Conservation (phyloP, 768 basidiomycete genomes). For the Suillus weaverae region DNA sequence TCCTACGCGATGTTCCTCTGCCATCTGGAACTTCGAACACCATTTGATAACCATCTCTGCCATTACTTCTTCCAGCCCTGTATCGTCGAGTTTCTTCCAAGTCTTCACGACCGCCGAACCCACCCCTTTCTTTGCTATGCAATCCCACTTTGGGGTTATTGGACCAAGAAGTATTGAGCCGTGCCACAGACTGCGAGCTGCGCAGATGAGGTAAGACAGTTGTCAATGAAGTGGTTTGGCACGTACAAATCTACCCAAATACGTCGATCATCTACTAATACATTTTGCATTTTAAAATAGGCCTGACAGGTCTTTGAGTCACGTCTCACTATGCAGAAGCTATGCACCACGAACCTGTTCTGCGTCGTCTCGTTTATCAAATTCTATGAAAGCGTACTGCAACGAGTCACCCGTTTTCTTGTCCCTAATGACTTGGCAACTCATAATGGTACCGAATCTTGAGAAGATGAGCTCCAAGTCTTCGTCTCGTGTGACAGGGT, state of each 20-base stretch:
- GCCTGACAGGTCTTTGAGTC: constrained; percentile 49
- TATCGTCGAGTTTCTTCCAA: constrained; percentile 73
- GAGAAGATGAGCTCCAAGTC: constrained; percentile 98
- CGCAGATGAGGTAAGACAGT: constrained; percentile 18
- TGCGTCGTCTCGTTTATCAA: constrained; percentile 89
- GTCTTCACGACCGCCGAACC: constrained; percentile 74
- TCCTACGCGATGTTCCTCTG: constrained; percentile 38
- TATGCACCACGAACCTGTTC: constrained; percentile 67
- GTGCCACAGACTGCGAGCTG: constrained; percentile 93
- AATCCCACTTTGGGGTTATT: constrained; percentile 66
- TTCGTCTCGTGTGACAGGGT: constrained; percentile 92
- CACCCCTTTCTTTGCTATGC: constrained; percentile 33
- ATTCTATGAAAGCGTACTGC: constrained; percentile 99
- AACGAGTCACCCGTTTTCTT: constrained; percentile 94
- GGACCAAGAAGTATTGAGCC: constrained; percentile 79
- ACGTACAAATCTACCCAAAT: constrained; percentile 99
- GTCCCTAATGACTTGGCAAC: constrained; percentile 96
- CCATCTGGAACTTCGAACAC: constrained; percentile 75
- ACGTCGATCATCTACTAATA: constrained; percentile 92
- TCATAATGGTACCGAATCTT: constrained; percentile 92
- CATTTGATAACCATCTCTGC: constrained; percentile 59
- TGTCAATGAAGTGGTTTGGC: constrained; percentile 2
- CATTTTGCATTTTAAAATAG: constrained; percentile 99
- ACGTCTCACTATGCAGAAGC: not conserved
- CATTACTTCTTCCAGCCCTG: constrained; percentile 38